Conservation (phyloP, 2,329 filamentous ascomycete species). For the Uncinocarpus reesii region DNA sequence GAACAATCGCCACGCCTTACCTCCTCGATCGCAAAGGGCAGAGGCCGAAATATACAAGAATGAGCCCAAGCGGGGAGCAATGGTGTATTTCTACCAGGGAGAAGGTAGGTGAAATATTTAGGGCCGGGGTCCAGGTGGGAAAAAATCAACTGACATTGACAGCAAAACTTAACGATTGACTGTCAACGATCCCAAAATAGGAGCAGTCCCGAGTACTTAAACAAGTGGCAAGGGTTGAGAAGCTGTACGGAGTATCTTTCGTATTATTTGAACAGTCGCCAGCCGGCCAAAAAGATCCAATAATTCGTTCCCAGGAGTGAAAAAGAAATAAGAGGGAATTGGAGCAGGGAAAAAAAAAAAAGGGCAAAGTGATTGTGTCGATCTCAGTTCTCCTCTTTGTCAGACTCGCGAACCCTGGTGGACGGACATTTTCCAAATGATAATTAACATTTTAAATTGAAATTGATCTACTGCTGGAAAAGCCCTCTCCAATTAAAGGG, state of each 20-base stretch:
- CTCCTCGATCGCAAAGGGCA: neutral
- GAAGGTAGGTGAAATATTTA: neutral
- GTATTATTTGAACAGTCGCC: constrained; percentile 1
- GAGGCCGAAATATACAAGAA: neutral
- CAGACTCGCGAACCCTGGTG: constrained; percentile 3
- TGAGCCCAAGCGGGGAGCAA: neutral
- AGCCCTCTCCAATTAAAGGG: constrained; percentile 6
- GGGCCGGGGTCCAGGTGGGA: neutral
- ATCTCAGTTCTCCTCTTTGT: constrained; percentile 9
- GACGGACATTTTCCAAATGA: constrained; percentile 8
- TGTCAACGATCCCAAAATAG: constrained; percentile 10
- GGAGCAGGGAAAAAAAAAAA: too few species aligned
- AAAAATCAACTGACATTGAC: constrained; percentile 8
- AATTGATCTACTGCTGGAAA: constrained; percentile 4
- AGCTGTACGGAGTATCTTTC: constrained; percentile 8
- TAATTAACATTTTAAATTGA: neutral
- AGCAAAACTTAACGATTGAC: constrained; percentile 8
- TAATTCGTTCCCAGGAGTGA: neutral
- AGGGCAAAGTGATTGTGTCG: constrained; percentile 4
- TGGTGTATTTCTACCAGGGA: neutral
- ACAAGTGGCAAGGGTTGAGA: constrained; percentile 6
- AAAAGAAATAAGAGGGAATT: too few species aligned
- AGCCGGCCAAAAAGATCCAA: constrained; percentile 1
- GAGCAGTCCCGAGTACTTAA: neutral
- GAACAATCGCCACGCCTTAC: constrained; percentile 5